Evolutionary conservation across 2,329 filamentous ascomycete genomes (phyloP), one percentile per base, ranked within the genome.

Genomic region (Didymella glomerata): DNA sequence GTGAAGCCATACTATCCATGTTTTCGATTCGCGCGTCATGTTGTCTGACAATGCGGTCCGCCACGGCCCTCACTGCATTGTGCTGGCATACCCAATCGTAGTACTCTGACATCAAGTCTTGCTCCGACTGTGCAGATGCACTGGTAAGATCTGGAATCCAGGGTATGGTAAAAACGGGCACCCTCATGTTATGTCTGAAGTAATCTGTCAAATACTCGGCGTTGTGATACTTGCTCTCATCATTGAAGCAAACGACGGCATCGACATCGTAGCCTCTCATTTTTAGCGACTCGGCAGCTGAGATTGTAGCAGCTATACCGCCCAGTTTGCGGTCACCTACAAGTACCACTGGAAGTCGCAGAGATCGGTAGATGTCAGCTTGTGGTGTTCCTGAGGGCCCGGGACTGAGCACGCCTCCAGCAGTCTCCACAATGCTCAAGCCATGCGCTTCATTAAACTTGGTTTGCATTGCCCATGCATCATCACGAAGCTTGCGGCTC

Each of bases 371-470:
- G 1, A 93, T 78, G 69, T 96, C 91, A 2, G 88, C 91, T 71
- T 96, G 92, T 0, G 89, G 87, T 1, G 83, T 89, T 10, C 91
- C 90, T 34, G 89, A 91, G 0, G 91, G 92, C 0, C 86, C 86
- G 0, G 92, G 92, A 0, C 91, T 94, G 61, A 94, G 87, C 0
- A 94, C 90, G 0, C 92, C 92, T 0, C 91, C 92, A 1, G 92
- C 91, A 1, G 92, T 95, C 74, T 96, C 92, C 45, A 95, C 81
- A 46, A 96, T 83, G 1, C 90, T 78, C 76, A 75, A 41, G 1
- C 68, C 66, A 52, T 60, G 64, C 7, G 6, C 6, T 0, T 48
- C 42, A 2, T 48, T 50, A 27, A 40, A 32, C 11, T 56, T 54
- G 25, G 47, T 50, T 2, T 57, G 42, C 4, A 45, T 25, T 9